A percentile compares a stretch with the other conserved stretches of the same genome.
These are phyloP conservation scores for Phytophthora brassicae DNA, from an alignment of 352 stramenopile genomes.

Conservation along the genomic window DNA sequence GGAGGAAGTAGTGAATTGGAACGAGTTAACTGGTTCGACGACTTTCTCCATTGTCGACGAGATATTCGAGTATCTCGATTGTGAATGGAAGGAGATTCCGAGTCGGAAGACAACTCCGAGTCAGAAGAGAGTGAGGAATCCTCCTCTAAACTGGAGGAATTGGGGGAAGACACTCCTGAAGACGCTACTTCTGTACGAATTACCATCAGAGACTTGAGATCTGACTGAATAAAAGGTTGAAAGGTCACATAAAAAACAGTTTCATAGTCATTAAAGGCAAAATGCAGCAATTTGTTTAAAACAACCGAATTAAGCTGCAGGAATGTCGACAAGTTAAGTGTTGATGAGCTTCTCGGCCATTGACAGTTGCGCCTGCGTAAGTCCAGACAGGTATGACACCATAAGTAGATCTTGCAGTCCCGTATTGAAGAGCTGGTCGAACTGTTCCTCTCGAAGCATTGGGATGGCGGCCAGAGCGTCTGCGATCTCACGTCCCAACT, in stretches of 20 bases:
- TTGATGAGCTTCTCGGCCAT: slow-evolving; percentile 98
- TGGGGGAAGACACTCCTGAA: slow-evolving; percentile 20
- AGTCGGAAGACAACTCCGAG: slow-evolving; percentile 23
- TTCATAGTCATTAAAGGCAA: slow-evolving; percentile 18
- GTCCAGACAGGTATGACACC: slow-evolving; percentile 97
- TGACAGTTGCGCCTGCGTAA: slow-evolving; percentile 96
- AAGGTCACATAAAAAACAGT: slow-evolving; percentile 7
- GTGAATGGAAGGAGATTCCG: slow-evolving; percentile 13
- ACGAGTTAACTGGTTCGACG: background rate
- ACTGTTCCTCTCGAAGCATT: slow-evolving; percentile 92
- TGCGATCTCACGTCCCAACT: slow-evolving; percentile 92
- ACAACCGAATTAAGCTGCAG: slow-evolving; percentile 25
- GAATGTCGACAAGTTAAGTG: slow-evolving; percentile 47
- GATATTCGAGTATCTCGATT: slow-evolving; percentile 16
- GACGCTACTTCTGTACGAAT: slow-evolving; percentile 3
- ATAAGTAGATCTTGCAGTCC: slow-evolving; percentile 98
- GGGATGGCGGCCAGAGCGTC: slow-evolving; percentile 94
- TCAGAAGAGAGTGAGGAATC: slow-evolving; percentile 24
- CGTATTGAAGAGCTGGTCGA: slow-evolving; percentile 96
- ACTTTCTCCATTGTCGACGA: slow-evolving; percentile 21
- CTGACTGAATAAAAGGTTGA: slow-evolving; percentile 13
- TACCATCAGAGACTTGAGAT: slow-evolving; percentile 9
- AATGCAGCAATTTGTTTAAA: slow-evolving; percentile 37
- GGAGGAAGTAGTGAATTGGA: slow-evolving; percentile 19
- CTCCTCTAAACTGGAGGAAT: slow-evolving; percentile 11